Base-by-base conservation (phyloP, 306 rosid species). In the Carpinus viminea region DNA sequence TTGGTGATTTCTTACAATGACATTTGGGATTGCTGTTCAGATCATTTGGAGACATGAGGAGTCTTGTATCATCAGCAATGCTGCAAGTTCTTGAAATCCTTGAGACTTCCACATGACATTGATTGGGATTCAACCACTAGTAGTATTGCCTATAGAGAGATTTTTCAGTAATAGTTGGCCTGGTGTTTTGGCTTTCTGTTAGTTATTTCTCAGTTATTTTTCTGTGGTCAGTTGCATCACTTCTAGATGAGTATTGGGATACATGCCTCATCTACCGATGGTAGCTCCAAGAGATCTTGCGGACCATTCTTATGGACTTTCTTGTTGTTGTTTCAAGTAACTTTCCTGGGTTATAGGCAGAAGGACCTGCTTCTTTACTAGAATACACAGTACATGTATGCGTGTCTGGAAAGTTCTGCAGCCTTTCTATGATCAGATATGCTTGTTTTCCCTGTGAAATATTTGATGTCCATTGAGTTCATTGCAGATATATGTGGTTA, bases 11-110 rank as follows among this genome's bases (percentile, higher is more conserved):
- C 17, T 36, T 2, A 34, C 24, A 38, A 18, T 41, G 3, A 17
- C 28, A 41, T 66, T 66, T 41, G 24, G 70, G 70, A 34, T 4
- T 10, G 7, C 72, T 38, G 13, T 38, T 38, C 17, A 66, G 5
- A 66, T 64, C 70, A 62, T 66, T 16, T 36, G 41, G 48, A 66
- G 21, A 38, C 3, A 61, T 28, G 65, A n/a, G 34, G 72, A 75
- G n/a, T 20, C 57, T 46, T 45, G 3, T 2, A 45, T 50, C 64
- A 16, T 76, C 38, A 2, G 50, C 18, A 12, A 34, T 7, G 41
- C 50, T 43, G 36, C 51, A 38, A 57, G 21, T 41, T 74, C 77
- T 41, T 74, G 68, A 55, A 36, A 43, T 4, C n/a, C 41, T 36
- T 18, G n/a, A 74, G n/a, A 56, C 4, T 36, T 43, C 24, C 34